These are phyloP conservation scores for Gymnopilus dilepis DNA, from an alignment of 768 basidiomycete species.

Conservation along the genomic window DNA sequence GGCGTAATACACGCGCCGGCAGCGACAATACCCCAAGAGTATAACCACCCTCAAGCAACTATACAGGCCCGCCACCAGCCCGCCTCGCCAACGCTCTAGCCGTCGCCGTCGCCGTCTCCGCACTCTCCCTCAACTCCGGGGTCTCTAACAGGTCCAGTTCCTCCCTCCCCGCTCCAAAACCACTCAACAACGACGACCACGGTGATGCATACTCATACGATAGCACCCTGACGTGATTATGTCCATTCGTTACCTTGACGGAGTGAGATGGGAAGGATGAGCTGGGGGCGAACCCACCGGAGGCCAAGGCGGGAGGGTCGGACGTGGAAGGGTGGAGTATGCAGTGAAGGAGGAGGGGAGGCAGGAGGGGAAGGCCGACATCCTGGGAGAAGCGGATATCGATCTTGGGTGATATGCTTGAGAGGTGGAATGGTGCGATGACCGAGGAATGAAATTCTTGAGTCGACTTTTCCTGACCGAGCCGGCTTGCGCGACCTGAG, in stretches of 20 bases:
- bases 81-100: slow-evolving; percentile 38
- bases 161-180: slow-evolving; percentile 43
- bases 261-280: slow-evolving; percentile 8
- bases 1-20: background rate
- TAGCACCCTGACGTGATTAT: slow-evolving; percentile 25
- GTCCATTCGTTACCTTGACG: background rate
- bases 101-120: slow-evolving; percentile 74
- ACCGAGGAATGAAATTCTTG: slow-evolving; percentile 28
- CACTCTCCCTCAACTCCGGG: slow-evolving; percentile 69
- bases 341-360: slow-evolving; percentile 17
- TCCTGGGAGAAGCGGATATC: slow-evolving; percentile 26
- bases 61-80: background rate
- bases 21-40: background rate
- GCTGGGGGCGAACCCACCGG: slow-evolving; percentile 21
- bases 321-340: slow-evolving; percentile 18
- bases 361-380: slow-evolving; percentile 2
- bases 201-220: slow-evolving; percentile 26
- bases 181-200: slow-evolving; percentile 9
- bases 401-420: slow-evolving; percentile 6
- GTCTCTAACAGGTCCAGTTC: slow-evolving; percentile 61
- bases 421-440: slow-evolving; percentile 12
- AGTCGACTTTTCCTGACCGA: slow-evolving; percentile 31
- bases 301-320: slow-evolving; percentile 14
- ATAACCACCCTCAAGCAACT: too few species aligned
- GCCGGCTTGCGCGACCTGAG: slow-evolving; percentile 20